phyloP scores from a whole-genome alignment of 1,139 yeast species.

The Debaryomyces sp. region DNA sequence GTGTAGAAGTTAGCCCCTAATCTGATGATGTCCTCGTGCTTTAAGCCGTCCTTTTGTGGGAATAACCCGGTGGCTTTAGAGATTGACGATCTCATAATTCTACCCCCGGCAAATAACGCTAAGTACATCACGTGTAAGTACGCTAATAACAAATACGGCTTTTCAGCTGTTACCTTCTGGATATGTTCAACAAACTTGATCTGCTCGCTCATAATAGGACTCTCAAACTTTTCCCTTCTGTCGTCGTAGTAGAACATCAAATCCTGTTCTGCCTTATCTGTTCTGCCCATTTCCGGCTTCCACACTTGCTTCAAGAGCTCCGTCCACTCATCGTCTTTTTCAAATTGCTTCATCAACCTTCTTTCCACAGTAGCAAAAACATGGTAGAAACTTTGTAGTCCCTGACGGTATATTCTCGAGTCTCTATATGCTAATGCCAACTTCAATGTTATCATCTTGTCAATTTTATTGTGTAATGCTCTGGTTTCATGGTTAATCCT shows the following conservation, averaged over 20 bases:
- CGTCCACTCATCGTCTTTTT: slow-evolving; percentile 44
- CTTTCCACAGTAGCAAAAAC: slow-evolving; percentile 71
- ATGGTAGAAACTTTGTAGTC: slow-evolving; percentile 76
- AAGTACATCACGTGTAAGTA: slow-evolving; percentile 85
- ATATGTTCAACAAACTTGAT: slow-evolving; percentile 66
- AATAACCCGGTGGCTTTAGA: slow-evolving; percentile 71
- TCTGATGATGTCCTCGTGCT: slow-evolving; percentile 61
- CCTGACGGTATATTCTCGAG: slow-evolving; percentile 77
- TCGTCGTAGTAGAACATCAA: slow-evolving; percentile 66
- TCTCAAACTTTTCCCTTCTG: slow-evolving; percentile 53
- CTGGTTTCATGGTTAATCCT: slow-evolving; percentile 73
- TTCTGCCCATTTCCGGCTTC: slow-evolving; percentile 73
- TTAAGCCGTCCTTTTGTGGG: slow-evolving; percentile 68
- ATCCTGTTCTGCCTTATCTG: slow-evolving; percentile 60
- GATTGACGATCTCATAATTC: slow-evolving; percentile 67
- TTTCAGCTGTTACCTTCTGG: slow-evolving; percentile 50
- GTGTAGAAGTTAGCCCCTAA: slow-evolving; percentile 73
- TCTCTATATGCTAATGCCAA: slow-evolving; percentile 78
- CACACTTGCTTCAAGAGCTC: slow-evolving; percentile 55
- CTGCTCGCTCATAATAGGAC: slow-evolving; percentile 63
- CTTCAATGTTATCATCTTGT: slow-evolving; percentile 68
- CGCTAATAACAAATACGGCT: slow-evolving; percentile 77
- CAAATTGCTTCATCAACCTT: slow-evolving; percentile 51
- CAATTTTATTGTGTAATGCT: slow-evolving; percentile 65
- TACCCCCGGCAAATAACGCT: slow-evolving; percentile 87